These are phyloP conservation scores for Collybia sp. DNA, from an alignment of 768 basidiomycete genomes.

Conservation along the genomic window DNA sequence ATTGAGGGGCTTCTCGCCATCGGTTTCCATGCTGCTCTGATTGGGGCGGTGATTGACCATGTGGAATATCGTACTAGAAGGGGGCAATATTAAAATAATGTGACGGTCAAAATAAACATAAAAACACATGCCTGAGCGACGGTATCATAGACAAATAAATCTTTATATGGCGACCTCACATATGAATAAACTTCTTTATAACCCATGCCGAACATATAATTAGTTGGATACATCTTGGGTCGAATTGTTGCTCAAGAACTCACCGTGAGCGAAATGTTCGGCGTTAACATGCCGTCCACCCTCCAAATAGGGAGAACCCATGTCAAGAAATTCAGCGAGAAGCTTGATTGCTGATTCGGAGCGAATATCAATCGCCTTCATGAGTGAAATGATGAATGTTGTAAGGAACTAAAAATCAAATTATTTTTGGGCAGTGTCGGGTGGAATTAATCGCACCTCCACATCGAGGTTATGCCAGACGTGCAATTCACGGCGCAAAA, in stretches of 20 bases:
- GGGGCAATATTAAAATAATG: slow-evolving; percentile 7
- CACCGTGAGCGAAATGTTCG: slow-evolving; percentile 94
- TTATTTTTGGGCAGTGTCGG: slow-evolving; percentile 11
- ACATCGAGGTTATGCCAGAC: slow-evolving; percentile 91
- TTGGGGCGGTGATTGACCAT: slow-evolving; percentile 33
- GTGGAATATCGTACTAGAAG: slow-evolving; percentile 54
- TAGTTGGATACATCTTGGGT: neutral
- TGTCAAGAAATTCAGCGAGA: slow-evolving; percentile 85
- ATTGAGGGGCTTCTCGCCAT: slow-evolving; percentile 18
- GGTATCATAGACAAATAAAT: slow-evolving; percentile 77
- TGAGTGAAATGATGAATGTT: slow-evolving; percentile 81
- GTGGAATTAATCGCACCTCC: slow-evolving; percentile 47
- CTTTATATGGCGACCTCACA: slow-evolving; percentile 83
- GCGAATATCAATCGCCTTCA: slow-evolving; percentile 91
- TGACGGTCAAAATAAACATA: neutral
- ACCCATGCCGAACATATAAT: slow-evolving; percentile 1
- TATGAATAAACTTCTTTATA: slow-evolving; percentile 80
- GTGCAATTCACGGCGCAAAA: slow-evolving; percentile 79
- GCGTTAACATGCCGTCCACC: slow-evolving; percentile 64
- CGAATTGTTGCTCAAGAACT: slow-evolving; percentile 14
- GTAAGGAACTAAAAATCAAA: slow-evolving; percentile 69
- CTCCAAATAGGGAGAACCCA: slow-evolving; percentile 53
- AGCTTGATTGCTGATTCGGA: slow-evolving; percentile 83
- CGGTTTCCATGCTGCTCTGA: slow-evolving; percentile 22
- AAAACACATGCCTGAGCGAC: slow-evolving; percentile 62